Base-by-base conservation (phyloP, 2,329 filamentous ascomycete genomes). In the Kalaharituber pfeilii region DNA sequence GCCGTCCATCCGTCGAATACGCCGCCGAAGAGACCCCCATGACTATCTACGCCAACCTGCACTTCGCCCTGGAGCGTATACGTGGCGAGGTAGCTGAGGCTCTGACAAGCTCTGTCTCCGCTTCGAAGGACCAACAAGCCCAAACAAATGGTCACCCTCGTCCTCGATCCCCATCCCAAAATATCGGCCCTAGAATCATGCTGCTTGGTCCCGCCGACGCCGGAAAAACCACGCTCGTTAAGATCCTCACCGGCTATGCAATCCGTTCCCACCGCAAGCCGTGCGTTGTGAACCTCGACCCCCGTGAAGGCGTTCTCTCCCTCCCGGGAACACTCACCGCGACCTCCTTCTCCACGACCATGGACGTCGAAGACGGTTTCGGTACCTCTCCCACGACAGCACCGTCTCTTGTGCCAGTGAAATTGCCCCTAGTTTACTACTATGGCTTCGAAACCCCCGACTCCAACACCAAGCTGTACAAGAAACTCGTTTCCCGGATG, bases 371-470 rank as follows among this genome's bases (percentile, higher is more conserved):
- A 64, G 82, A 86, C 57, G 86, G 84, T 20, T 95, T 87, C 81
- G 91, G 91, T 8, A 86, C 78, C 61, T 88, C 86, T 62, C 88
- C 89, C 0, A 94, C 88, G 63, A 93, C 84, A 60, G 91, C 89
- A 0, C 88, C 91, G 0, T 91, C 83, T 62, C 78, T 81, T 0
- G 80, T 94, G 18, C 88, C 89, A 0, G 86, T 94, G 52, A 96
- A 95, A 72, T 74, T 94, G 62, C 91, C 91, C 4, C 71, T 98
- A 53, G 86, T 89, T 26, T 94, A 94, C 66, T 86, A 87, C 68
- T 94, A 85, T 67, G 89, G 91, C 15, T 73, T 83, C 59, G 74
- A 78, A 52, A 79, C 74, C 58, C 77, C 86, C 0, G 81, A 86
- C 62, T 83, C 86, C 50, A 83, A 86, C 57, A 73, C 77, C 0